Base-by-base conservation (phyloP, 306 rosid species). In the Prunus davidiana region DNA sequence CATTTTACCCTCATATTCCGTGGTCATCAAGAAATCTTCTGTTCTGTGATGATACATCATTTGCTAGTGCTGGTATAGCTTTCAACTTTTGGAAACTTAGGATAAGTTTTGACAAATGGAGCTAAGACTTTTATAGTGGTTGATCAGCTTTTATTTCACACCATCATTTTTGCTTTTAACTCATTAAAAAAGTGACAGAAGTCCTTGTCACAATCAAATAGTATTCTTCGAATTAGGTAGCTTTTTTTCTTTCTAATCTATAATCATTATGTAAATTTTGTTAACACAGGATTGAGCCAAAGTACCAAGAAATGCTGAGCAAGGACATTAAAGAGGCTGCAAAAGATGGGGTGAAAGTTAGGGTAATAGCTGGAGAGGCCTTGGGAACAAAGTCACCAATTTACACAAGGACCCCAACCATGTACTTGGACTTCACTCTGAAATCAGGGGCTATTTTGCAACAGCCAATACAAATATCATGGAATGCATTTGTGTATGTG, bases 291-390 rank as follows among this genome's bases (percentile, higher is more conserved):
- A 88, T 89, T 77, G 97, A 95, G 72, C 99, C 99, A 78, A 90
- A 76, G 82, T 95, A 95, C 67, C 99, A 92, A 87, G 99, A 95
- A 82, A 78, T 90, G 27, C 60, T 66, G 72, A 90, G 97, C 81
- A 89, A 87, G 88, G 96, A 92, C 84, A 78, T 95, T 50, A 76
- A 69, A 52, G 99, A 95, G 84, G 83, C 86, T 34, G 75, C 66
- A 64, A 68, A 81, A 83, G 97, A 92, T 83, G 99, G 97, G 8
- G 78, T 92, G 19, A 83, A 74, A 64, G 98, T 95, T 10, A 95
- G 90, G 75, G 99, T 92, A 0, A 90, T 95, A 76, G 99, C 99
- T 2, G 99, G 99, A 12, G 96, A 92, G 77, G 92, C 97, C 72
- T 83, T 95, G 76, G 99, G 96, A 73, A 80, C 84, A 15, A 90